Percentiles rank a stretch among this genome's conserved stretches.
phyloP scores from a whole-genome alignment of 164 flowering plant species.

The Protea cynaroides region DNA sequence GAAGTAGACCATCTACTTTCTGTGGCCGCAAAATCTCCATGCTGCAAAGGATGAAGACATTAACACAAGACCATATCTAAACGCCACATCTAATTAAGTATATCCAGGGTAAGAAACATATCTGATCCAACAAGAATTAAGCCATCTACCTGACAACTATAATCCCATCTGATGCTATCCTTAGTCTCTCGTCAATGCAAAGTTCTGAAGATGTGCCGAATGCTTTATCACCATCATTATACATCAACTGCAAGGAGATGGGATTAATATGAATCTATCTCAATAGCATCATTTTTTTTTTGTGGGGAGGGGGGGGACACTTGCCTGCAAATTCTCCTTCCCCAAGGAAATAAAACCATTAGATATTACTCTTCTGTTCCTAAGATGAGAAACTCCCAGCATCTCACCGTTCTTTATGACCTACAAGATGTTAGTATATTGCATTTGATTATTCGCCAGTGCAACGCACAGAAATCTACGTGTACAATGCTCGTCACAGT shows the following conservation, averaged over 20 bases:
- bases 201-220: slow-evolving; percentile 93
- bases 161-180: slow-evolving; percentile 92
- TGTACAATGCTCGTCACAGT: no score
- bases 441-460: no score
- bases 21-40: slow-evolving; percentile 94
- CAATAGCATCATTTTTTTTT: neutral
- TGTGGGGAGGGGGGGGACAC: neutral
- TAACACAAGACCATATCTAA: neutral
- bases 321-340: slow-evolving; percentile 89
- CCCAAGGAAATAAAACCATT: slow-evolving; percentile 85
- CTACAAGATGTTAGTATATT: slow-evolving; percentile 28
- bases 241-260: slow-evolving; percentile 68
- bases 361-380: slow-evolving; percentile 92
- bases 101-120: no score
- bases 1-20: slow-evolving; percentile 28
- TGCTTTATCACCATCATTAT: slow-evolving; percentile 97
- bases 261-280: slow-evolving; percentile 10
- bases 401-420: slow-evolving; percentile 99
- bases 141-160: slow-evolving; percentile 70
- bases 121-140: neutral
- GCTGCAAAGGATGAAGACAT: slow-evolving; percentile 34
- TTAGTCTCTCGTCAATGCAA: slow-evolving; percentile 83
- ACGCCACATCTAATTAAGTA: neutral
- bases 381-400: slow-evolving; percentile 96
- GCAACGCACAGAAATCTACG: no score